Percentiles rank a stretch among this genome's conserved stretches.
Evolutionary conservation across 78 protist species (phyloP).

Genomic region (Dictyostelium brefeldianum): DNA sequence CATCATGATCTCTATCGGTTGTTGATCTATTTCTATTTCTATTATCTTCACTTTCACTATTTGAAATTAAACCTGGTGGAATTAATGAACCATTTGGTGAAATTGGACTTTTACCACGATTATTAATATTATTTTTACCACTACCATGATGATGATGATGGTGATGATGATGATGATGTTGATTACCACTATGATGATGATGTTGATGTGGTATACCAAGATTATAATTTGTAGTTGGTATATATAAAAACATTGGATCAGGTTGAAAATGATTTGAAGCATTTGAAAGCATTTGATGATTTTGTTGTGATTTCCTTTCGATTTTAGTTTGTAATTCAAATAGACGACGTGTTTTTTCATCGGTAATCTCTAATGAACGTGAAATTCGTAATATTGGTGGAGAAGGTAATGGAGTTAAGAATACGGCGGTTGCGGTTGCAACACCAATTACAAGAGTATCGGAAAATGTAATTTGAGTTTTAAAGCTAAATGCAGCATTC

Average conservation of each 20-base stretch:
- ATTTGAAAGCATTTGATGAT: conserved; percentile 26
- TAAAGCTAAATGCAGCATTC: conserved; percentile 90
- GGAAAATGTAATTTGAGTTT: conserved; percentile 80
- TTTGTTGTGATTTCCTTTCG: conserved; percentile 28
- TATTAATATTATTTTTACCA: background rate
- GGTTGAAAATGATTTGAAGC: conserved; percentile 26
- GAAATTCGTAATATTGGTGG: conserved; percentile 76
- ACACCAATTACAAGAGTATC: conserved; percentile 82
- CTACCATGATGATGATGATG: background rate
- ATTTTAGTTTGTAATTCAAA: conserved; percentile 53
- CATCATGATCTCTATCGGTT: conserved; percentile 24
- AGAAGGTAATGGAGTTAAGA: conserved; percentile 77
- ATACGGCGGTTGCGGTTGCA: conserved; percentile 89
- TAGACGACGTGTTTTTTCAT: conserved; percentile 58
- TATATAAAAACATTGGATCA: conserved; percentile 43
- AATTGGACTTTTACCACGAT: background rate
- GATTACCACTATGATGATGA: background rate
- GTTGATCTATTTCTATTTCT: background rate
- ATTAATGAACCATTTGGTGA: conserved; percentile 6
- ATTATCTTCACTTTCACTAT: conserved; percentile 1
- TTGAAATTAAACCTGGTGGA: background rate
- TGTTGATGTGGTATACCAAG: background rate
- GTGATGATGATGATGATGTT: background rate
- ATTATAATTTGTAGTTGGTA: background rate
- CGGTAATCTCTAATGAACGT: conserved; percentile 68